Conservation (phyloP, 306 rosid genomes). For the Macrotyloma uniflorum region DNA sequence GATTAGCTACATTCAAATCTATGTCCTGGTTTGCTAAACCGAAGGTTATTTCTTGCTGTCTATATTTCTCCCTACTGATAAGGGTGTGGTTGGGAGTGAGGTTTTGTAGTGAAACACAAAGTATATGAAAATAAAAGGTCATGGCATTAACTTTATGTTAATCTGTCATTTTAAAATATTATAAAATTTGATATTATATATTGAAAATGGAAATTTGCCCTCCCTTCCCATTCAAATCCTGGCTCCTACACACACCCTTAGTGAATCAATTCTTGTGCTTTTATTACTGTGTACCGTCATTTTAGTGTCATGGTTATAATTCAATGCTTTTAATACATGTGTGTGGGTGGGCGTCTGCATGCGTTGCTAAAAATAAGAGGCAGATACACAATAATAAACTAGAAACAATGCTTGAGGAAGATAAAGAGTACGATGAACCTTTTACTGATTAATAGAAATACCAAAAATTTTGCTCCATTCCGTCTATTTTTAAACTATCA, state of each 20-base stretch:
- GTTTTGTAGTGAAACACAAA: background rate
- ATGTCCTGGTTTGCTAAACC: slow-evolving; percentile 98
- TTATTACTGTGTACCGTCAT: background rate
- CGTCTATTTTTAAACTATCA: background rate
- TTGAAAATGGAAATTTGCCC: background rate
- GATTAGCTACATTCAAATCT: slow-evolving; percentile 89
- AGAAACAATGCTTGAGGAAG: background rate
- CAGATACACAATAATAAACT: background rate
- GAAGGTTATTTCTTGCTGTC: slow-evolving; percentile 52
- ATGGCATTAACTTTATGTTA: background rate
- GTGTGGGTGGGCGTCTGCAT: background rate
- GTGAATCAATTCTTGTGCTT: background rate
- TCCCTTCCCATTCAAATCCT: background rate
- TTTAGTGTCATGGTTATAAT: background rate
- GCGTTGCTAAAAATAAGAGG: background rate
- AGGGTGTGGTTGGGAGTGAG: background rate
- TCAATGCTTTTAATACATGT: background rate
- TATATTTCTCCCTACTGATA: background rate
- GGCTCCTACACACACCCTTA: background rate
- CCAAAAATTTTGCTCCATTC: background rate
- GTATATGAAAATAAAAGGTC: background rate
- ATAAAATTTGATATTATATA: background rate
- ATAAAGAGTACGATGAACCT: background rate
- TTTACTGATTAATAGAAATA: background rate
- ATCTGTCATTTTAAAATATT: background rate